A percentile compares a stretch with the other conserved stretches of the same genome.
Conservation (phyloP, 148 eudicot genomes). For the Vaccinium corymbosum region DNA sequence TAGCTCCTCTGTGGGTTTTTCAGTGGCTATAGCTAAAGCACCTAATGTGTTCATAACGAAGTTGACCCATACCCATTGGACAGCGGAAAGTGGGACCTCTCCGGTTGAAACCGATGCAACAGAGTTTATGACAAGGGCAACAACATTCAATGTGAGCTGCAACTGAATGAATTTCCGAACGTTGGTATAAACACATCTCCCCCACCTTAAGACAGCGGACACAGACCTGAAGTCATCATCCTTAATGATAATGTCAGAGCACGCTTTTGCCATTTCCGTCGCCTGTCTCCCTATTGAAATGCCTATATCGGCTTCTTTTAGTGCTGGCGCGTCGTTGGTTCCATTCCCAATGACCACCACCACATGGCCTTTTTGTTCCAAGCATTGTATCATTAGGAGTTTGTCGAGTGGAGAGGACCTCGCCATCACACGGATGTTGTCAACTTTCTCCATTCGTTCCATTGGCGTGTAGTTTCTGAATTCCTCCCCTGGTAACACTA, state of each 20-base stretch:
- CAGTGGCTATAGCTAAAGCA: constrained; percentile 18
- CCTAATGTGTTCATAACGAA: constrained; percentile 22
- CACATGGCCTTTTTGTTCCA: constrained; percentile 16
- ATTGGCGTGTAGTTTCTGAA: constrained; percentile 13
- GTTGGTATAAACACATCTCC: constrained; percentile 11
- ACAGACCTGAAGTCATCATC: constrained; percentile 12
- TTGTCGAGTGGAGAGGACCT: constrained; percentile 13
- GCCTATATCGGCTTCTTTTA: constrained; percentile 18
- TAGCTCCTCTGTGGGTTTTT: constrained; percentile 21
- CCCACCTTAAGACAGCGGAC: constrained; percentile 15
- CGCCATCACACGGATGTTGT: constrained; percentile 18
- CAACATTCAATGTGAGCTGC: constrained; percentile 15
- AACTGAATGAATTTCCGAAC: constrained; percentile 21
- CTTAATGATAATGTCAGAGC: constrained; percentile 15
- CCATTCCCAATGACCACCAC: constrained; percentile 24
- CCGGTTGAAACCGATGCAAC: constrained; percentile 15
- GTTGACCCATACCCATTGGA: constrained; percentile 23
- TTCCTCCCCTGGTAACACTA: constrained; percentile 8
- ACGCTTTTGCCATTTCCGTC: constrained; percentile 8
- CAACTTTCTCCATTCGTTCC: constrained; percentile 20
- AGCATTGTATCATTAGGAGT: constrained; percentile 16
- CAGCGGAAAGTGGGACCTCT: constrained; percentile 16
- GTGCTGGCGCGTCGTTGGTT: constrained; percentile 10
- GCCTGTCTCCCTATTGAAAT: constrained; percentile 11
- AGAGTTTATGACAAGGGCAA: constrained; percentile 12